These are phyloP conservation scores for Biscogniauxia marginata DNA, from an alignment of 2,329 filamentous ascomycete species.

Conservation along the genomic window DNA sequence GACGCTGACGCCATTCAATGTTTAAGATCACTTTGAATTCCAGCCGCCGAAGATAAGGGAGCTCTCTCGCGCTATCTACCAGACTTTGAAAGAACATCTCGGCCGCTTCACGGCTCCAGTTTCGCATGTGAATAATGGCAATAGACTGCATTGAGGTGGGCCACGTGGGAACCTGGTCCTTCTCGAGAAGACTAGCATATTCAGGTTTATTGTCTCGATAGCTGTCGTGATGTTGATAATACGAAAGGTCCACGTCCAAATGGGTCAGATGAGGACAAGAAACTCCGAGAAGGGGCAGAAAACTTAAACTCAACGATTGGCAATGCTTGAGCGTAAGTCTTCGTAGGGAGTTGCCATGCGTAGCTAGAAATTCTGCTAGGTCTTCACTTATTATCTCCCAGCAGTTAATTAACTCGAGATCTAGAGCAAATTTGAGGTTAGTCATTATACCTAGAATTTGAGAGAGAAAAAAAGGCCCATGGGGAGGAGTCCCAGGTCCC, in stretches of 20 bases:
- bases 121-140: slow-evolving; percentile 74
- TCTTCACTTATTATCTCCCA: slow-evolving; percentile 68
- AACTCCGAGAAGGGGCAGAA: slow-evolving; percentile 63
- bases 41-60: slow-evolving; percentile 68
- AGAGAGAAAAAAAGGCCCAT: too few relatives aligned
- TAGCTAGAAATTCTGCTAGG: slow-evolving; percentile 62
- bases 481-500: too few relatives aligned
- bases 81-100: slow-evolving; percentile 78
- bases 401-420: slow-evolving; percentile 76
- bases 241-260: slow-evolving; percentile 75
- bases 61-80: slow-evolving; percentile 63
- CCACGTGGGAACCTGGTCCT: slow-evolving; percentile 72
- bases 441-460: too few relatives aligned
- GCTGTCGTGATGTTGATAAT: slow-evolving; percentile 67
- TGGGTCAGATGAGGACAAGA: slow-evolving; percentile 70
- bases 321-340: slow-evolving; percentile 75
- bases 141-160: slow-evolving; percentile 68
- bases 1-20: slow-evolving; percentile 77
- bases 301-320: slow-evolving; percentile 72
- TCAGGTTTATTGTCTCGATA: slow-evolving; percentile 72
- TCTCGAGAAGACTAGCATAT: slow-evolving; percentile 66
- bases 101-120: slow-evolving; percentile 68
- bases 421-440: background rate
- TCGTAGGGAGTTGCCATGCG: slow-evolving; percentile 65
- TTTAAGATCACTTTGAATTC: slow-evolving; percentile 76